phyloP scores from a whole-genome alignment of 805 yeast genomes.

The Candida hispaniensis region DNA sequence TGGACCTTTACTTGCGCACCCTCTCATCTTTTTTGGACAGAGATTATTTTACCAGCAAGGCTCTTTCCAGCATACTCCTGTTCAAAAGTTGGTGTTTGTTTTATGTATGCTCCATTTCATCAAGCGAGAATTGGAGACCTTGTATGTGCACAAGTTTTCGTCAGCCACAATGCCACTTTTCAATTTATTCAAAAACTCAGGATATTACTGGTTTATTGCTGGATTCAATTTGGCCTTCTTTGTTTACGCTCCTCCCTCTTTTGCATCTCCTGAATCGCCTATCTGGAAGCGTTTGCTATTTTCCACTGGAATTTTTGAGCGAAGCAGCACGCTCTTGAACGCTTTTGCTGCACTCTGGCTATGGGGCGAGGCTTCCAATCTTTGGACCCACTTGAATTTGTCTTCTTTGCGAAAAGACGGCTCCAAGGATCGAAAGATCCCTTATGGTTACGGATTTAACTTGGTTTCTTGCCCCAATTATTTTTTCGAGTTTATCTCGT shows the following conservation, averaged over 20 bases:
- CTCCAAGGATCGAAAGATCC: slow-evolving; percentile 53
- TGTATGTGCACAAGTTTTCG: slow-evolving; percentile 76
- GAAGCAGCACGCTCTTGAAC: slow-evolving; percentile 9
- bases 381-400: slow-evolving; percentile 57
- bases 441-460: slow-evolving; percentile 76
- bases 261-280: slow-evolving; percentile 19
- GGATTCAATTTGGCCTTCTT: slow-evolving; percentile 51
- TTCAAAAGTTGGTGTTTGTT: slow-evolving; percentile 44
- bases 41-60: slow-evolving; percentile 29
- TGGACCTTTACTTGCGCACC: slow-evolving; percentile 80
- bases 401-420: slow-evolving; percentile 43
- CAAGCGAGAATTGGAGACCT: slow-evolving; percentile 83
- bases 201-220: slow-evolving; percentile 87
- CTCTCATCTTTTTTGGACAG: slow-evolving; percentile 46
- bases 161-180: slow-evolving; percentile 85
- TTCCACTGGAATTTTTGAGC: slow-evolving; percentile 19
- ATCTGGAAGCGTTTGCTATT: slow-evolving; percentile 20
- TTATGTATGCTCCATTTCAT: slow-evolving; percentile 64
- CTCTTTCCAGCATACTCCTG: slow-evolving; percentile 34
- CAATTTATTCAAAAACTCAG: slow-evolving; percentile 78
- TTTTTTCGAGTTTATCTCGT: slow-evolving; percentile 70
- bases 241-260: slow-evolving; percentile 36
- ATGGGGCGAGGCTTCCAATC: slow-evolving; percentile 62
- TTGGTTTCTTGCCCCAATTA: slow-evolving; percentile 88
- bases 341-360: slow-evolving; percentile 25